phyloP scores from a whole-genome alignment of 257 asterid species.

The Hygrophila difformis region DNA sequence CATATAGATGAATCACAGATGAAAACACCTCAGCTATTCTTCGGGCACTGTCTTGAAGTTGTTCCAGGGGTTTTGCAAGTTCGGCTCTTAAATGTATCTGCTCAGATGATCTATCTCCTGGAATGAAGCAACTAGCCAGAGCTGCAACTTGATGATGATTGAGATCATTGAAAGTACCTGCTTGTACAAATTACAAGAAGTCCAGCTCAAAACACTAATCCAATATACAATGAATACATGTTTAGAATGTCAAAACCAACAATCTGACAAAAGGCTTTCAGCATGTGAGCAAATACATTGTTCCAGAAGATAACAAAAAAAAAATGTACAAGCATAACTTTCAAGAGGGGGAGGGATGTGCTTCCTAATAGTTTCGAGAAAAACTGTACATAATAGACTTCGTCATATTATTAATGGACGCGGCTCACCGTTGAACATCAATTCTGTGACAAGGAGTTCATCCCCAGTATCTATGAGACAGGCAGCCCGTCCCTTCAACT shows the following conservation, averaged over 20 bases:
- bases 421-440: conserved; percentile 81
- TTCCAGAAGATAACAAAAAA: too few species aligned
- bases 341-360: neutral
- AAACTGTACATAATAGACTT: conserved; percentile 1
- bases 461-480: conserved; percentile 98
- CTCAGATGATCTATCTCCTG: conserved; percentile 73
- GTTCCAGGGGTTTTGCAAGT: conserved; percentile 87
- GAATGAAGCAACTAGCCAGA: conserved; percentile 89
- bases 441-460: conserved; percentile 93
- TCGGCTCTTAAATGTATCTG: conserved; percentile 84
- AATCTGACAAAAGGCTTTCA: too few species aligned
- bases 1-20: conserved; percentile 13
- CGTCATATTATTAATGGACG: conserved; percentile 5
- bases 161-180: conserved; percentile 95
- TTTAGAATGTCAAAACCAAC: too few species aligned
- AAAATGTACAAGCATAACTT: conserved; percentile 1
- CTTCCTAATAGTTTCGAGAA: neutral
- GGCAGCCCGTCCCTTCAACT: conserved; percentile 96
- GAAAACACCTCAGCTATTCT: conserved; percentile 79
- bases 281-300: too few species aligned
- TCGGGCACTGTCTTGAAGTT: conserved; percentile 93
- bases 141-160: conserved; percentile 95
- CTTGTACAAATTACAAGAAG: neutral
- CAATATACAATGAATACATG: too few species aligned
- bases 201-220: too few species aligned